Evolutionary conservation across 2,329 filamentous ascomycete species (phyloP).

Genomic region (Anisogramma anomala): DNA sequence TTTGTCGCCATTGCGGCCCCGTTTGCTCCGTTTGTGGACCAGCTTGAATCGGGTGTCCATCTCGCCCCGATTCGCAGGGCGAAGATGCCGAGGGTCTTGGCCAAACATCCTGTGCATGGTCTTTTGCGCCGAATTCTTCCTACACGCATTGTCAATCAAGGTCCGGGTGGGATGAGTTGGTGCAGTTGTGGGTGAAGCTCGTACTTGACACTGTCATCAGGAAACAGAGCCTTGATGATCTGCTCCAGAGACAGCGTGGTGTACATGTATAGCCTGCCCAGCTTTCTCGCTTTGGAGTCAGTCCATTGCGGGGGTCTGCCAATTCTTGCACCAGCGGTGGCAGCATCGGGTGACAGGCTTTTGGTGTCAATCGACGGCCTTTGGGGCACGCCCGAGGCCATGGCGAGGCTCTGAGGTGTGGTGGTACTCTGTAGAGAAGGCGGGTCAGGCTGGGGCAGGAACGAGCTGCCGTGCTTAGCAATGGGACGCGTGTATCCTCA

Average conservation of each 20-base stretch:
- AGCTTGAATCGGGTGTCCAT: slow-evolving; percentile 37
- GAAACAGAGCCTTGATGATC: slow-evolving; percentile 34
- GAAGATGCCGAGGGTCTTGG: slow-evolving; percentile 47
- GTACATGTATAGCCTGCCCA: slow-evolving; percentile 45
- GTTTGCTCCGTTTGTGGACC: slow-evolving; percentile 24
- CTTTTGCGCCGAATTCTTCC: slow-evolving; percentile 48
- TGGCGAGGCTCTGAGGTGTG: slow-evolving; percentile 9
- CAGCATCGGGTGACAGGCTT: slow-evolving; percentile 4
- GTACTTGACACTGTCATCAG: slow-evolving; percentile 29
- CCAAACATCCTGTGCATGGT: slow-evolving; percentile 44
- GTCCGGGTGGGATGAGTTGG: background rate
- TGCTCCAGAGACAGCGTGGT: slow-evolving; percentile 40
- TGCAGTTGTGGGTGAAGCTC: slow-evolving; percentile 23
- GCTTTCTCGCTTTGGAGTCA: slow-evolving; percentile 37
- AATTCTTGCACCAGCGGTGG: slow-evolving; percentile 20
- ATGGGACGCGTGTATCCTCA: background rate
- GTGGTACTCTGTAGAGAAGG: background rate
- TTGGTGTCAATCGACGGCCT: background rate
- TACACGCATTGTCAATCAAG: slow-evolving; percentile 20
- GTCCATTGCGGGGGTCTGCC: slow-evolving; percentile 49
- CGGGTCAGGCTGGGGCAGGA: background rate
- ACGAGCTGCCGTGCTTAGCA: background rate
- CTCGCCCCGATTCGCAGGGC: slow-evolving; percentile 38
- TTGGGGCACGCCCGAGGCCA: slow-evolving; percentile 1
- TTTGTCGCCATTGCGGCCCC: slow-evolving; percentile 17